Evolutionary conservation across 2,329 filamentous ascomycete genomes (phyloP).

Genomic region (Elsinoe perseae): DNA sequence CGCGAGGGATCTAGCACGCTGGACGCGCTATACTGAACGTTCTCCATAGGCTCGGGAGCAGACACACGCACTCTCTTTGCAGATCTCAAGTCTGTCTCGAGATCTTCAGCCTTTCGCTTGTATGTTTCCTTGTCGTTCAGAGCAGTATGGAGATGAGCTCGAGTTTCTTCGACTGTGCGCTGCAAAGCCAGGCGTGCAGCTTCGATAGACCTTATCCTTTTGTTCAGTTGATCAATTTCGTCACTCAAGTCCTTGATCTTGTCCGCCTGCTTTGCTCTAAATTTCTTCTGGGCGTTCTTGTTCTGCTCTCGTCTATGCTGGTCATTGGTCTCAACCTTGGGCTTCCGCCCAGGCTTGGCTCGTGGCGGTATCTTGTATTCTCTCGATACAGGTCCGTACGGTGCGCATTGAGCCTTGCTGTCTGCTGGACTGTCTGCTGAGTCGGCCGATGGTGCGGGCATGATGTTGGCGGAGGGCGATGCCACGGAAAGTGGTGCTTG

Average conservation of each 20-base stretch:
- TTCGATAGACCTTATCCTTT: background rate
- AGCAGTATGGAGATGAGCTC: background rate
- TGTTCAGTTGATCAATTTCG: slow-evolving; percentile 39
- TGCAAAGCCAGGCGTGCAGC: background rate
- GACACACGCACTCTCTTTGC: slow-evolving; percentile 11
- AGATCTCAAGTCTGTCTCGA: background rate
- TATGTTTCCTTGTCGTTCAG: slow-evolving; percentile 8
- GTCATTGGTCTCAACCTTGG: slow-evolving; percentile 67
- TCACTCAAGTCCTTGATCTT: slow-evolving; percentile 62
- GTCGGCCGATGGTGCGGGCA: background rate
- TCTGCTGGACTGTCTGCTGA: background rate
- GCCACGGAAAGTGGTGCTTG: background rate
- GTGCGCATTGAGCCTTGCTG: background rate
- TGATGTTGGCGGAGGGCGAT: background rate
- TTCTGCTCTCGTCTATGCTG: slow-evolving; percentile 93
- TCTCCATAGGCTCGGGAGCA: background rate
- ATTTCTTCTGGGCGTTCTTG: slow-evolving; percentile 80
- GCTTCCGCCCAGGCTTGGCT: slow-evolving; percentile 73
- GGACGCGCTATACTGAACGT: background rate
- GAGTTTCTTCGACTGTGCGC: background rate
- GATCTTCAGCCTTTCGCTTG: slow-evolving; percentile 5
- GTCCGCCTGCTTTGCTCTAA: slow-evolving; percentile 77
- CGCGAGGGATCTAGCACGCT: background rate
- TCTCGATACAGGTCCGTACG: slow-evolving; percentile 14
- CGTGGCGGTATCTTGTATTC: slow-evolving; percentile 34